Evolutionary conservation across 106 monocot genomes (phyloP).

Genomic region (Gastrodia elata): DNA sequence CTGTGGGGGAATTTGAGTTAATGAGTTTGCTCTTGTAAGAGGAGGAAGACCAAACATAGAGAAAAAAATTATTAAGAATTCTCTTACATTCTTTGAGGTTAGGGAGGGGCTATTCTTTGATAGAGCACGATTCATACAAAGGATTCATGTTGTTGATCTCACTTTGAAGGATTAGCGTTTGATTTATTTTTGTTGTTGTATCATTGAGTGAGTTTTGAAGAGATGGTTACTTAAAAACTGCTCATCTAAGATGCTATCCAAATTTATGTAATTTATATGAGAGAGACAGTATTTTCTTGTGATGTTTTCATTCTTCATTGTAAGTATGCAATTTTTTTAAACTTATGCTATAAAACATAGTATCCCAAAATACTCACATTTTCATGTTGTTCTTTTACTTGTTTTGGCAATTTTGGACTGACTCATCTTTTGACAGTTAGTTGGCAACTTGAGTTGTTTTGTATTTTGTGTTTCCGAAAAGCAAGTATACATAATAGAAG

Average conservation of each 20-base stretch:
- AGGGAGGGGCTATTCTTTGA: too few species aligned
- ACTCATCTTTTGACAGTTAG: not conserved
- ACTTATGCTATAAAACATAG: not conserved
- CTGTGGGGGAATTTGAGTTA: too few species aligned
- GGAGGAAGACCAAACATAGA: too few species aligned
- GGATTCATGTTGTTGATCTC: too few species aligned
- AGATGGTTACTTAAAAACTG: not conserved
- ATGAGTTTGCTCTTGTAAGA: too few species aligned
- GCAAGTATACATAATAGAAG: not conserved
- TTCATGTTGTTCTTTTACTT: not conserved
- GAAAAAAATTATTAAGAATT: too few species aligned
- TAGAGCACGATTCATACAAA: too few species aligned
- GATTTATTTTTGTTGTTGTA: not conserved
- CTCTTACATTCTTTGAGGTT: too few species aligned
- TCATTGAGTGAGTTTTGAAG: not conserved
- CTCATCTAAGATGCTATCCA: not conserved
- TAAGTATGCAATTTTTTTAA: not conserved
- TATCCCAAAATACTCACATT: not conserved
- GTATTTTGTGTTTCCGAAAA: not conserved
- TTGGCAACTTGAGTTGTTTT: not conserved
- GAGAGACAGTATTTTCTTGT: not conserved
- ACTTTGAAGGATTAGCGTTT: too few species aligned
- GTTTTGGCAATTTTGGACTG: not conserved
- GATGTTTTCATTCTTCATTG: not conserved
- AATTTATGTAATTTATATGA: not conserved